Evolutionary conservation across 2,329 filamentous ascomycete species (phyloP).

Genomic region (Stagonosporopsis chrysanthemi): DNA sequence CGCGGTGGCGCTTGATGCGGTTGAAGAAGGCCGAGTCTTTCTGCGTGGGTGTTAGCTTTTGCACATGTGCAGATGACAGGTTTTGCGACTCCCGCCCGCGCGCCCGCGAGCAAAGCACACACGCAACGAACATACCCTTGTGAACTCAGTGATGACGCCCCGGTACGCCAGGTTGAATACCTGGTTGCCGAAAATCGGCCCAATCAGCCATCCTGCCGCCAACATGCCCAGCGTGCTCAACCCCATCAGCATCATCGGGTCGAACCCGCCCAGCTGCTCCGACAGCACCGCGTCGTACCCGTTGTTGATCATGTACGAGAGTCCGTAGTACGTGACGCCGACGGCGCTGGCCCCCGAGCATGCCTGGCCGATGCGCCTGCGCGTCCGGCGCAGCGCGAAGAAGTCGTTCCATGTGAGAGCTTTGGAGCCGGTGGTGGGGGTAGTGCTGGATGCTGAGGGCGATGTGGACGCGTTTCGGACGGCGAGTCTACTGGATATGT

Average conservation of each 20-base stretch:
- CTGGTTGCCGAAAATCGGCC: slow-evolving; percentile 80
- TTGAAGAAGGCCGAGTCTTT: slow-evolving; percentile 96
- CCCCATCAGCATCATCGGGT: slow-evolving; percentile 86
- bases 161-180: slow-evolving; percentile 81
- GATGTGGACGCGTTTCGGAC: slow-evolving; percentile 37
- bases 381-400: slow-evolving; percentile 86
- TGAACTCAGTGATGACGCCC: slow-evolving; percentile 75
- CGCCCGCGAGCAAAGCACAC: too few relatives aligned
- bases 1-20: slow-evolving; percentile 88
- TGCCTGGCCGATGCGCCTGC: slow-evolving; percentile 81
- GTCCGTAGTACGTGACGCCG: slow-evolving; percentile 67
- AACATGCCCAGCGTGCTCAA: slow-evolving; percentile 78
- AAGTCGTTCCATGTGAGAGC: slow-evolving; percentile 81
- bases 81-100: too few relatives aligned
- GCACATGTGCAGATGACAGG: too few relatives aligned
- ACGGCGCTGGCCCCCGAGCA: slow-evolving; percentile 74
- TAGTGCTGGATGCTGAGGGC: slow-evolving; percentile 25
- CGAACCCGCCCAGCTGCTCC: slow-evolving; percentile 81
- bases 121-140: slow-evolving; percentile 63
- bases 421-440: slow-evolving; percentile 22
- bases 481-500: slow-evolving; percentile 13
- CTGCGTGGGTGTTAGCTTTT: slow-evolving; percentile 48
- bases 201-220: slow-evolving; percentile 86
- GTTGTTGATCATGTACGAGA: slow-evolving; percentile 71
- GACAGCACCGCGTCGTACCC: slow-evolving; percentile 71